These are phyloP conservation scores for Neurospora cerealis DNA, from an alignment of 495 filamentous ascomycete species.

Conservation along the genomic window DNA sequence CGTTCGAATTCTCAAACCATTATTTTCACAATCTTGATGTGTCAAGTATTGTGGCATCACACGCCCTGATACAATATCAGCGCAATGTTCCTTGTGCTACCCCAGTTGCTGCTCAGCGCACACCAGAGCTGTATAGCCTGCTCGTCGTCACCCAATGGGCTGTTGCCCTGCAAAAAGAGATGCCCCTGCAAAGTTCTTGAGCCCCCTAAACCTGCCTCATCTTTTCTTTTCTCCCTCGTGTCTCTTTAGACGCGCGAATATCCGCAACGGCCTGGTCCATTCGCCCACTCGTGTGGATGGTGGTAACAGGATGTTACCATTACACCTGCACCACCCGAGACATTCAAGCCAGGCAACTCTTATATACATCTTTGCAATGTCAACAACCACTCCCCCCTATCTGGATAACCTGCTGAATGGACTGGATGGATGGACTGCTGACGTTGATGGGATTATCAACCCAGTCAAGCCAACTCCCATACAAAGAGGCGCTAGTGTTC, in stretches of 20 bases:
- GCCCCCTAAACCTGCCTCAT: background rate
- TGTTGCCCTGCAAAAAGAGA: conserved; percentile 1
- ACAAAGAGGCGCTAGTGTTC: conserved; percentile 3
- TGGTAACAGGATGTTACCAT: background rate
- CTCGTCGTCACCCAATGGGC: conserved; percentile 13
- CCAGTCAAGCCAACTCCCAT: background rate
- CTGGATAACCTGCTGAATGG: background rate
- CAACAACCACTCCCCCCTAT: background rate
- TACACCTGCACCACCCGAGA: background rate
- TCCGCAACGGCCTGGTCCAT: background rate
- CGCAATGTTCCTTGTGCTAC: conserved; percentile 17
- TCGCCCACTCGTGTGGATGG: background rate
- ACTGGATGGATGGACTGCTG: background rate
- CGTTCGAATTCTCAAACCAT: background rate
- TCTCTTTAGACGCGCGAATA: conserved; percentile 13
- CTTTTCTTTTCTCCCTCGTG: background rate
- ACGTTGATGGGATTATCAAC: background rate
- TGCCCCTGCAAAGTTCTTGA: conserved; percentile 7
- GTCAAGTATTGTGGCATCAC: conserved; percentile 8
- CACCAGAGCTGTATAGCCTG: conserved; percentile 16
- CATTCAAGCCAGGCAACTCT: background rate
- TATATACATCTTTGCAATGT: background rate
- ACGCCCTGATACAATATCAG: conserved; percentile 16
- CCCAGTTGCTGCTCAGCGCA: conserved; percentile 14
- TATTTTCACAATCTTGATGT: background rate